phyloP scores from a whole-genome alignment of 2,329 filamentous ascomycete species.

The Cadophora malorum region DNA sequence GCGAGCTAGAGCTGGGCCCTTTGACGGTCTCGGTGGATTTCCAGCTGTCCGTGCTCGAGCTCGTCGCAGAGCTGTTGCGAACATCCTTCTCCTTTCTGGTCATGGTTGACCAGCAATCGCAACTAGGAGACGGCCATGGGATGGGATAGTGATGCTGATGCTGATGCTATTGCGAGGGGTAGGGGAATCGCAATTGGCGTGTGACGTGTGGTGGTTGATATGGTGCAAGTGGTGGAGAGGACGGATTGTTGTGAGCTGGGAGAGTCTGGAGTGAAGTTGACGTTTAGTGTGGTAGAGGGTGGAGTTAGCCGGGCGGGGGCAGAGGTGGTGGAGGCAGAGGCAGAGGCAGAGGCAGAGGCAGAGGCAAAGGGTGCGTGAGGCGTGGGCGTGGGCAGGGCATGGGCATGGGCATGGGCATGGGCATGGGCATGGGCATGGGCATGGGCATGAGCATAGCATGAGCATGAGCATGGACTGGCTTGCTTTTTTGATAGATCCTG shows the following conservation, averaged over 20 bases:
- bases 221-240: not conserved
- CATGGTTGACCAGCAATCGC: constrained; percentile 55
- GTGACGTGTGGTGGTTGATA: not conserved
- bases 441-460: too few relatives aligned
- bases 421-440: too few relatives aligned
- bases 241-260: not conserved
- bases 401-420: too few relatives aligned
- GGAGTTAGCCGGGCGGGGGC: not conserved
- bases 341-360: too few relatives aligned
- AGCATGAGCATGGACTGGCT: not conserved
- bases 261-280: constrained; percentile 8
- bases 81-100: constrained; percentile 67
- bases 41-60: constrained; percentile 70
- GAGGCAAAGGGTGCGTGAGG: too few relatives aligned
- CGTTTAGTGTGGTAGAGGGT: not conserved
- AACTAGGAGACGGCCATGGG: constrained; percentile 42
- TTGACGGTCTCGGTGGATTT: constrained; percentile 70
- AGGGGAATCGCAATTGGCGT: not conserved
- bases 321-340: too few relatives aligned
- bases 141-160: not conserved
- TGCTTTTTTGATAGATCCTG: not conserved
- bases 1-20: constrained; percentile 41
- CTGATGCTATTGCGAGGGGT: not conserved
- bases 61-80: constrained; percentile 69
- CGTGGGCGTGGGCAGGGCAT: too few relatives aligned